Base-by-base conservation (phyloP, 2,329 filamentous ascomycete species). In the Hawksworthiomyces lignivorus region DNA sequence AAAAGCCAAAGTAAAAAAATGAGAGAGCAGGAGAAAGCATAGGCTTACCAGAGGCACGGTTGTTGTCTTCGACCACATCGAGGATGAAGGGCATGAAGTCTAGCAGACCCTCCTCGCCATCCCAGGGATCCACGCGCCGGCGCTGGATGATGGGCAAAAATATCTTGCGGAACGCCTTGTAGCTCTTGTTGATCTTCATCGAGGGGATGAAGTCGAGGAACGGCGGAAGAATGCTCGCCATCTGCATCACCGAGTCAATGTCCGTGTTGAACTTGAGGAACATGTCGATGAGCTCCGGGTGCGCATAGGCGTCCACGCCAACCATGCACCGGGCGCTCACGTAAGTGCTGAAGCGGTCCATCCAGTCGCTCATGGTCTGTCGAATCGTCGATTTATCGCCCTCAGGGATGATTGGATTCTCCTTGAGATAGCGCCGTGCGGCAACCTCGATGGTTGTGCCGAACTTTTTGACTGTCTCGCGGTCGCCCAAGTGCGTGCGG, bases 11-110 rank as follows among this genome's bases (percentile, higher is more conserved):
- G 12, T 8, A 26, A 26, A 26, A 15, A 32, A 19, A 15, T 3
- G 9, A 32, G 9, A 32, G 9, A 15, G n/a, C n/a, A n/a, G n/a
- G n/a, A n/a, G n/a, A n/a, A n/a, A n/a, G n/a, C n/a, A n/a, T n/a
- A n/a, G n/a, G n/a, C 24, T 12, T 12, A 26, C 24, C 24, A 8
- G 43, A 41, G 15, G 43, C 43, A 7, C 40, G 24, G 14, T 38
- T 15, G 26, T 45, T 39, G 30, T 45, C 43, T 14, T 45, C 43
- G 26, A 46, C 33, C 6, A 28, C 31, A 4, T 39, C 44, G 10
- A 46, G 14, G n/a, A 46, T 38, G 14, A 41, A 45, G 12, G 43
- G 43, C 43, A 45, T 30, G 28, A 45, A 42, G 19, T 45, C 43
- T 7, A 45, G 14, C 21, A 45, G 24, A 9, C 38, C 39, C 17